Percentiles rank a stretch among this genome's conserved stretches.
These are phyloP conservation scores for Antitrichia curtipendula DNA, from an alignment of 225 moss, liverwort and hornwort species.

Conservation along the genomic window DNA sequence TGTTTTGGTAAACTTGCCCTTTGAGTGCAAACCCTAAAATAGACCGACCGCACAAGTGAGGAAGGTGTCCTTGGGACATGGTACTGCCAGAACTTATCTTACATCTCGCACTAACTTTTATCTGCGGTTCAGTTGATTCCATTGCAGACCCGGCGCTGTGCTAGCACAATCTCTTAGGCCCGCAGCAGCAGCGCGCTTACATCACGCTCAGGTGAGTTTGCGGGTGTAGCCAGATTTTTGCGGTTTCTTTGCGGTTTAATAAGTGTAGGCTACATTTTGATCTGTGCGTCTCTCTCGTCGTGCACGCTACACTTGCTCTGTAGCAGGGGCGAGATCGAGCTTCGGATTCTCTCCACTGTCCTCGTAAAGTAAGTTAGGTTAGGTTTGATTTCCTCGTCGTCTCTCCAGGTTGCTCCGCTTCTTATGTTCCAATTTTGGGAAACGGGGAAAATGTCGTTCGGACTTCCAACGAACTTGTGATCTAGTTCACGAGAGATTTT, in stretches of 20 bases:
- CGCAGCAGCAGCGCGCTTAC: not conserved
- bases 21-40: not conserved
- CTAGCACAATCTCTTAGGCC: not conserved
- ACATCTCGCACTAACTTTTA: not conserved
- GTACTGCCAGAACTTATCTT: not conserved
- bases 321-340: not conserved
- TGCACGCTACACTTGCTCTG: not conserved
- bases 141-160: not conserved
- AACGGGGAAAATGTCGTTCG: not conserved
- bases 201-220: not conserved
- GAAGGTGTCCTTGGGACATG: not conserved
- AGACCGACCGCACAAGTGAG: not conserved
- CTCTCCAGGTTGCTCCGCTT: not conserved
- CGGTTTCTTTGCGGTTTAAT: rapidly evolving
- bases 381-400: not conserved
- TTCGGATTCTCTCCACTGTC: not conserved
- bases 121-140: not conserved
- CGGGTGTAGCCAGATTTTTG: not conserved
- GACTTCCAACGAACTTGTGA: not conserved
- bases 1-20: not conserved
- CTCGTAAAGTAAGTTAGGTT: not conserved
- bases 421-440: not conserved
- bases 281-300: not conserved
- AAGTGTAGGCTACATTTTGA: too few species aligned
- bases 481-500: not conserved